Base-by-base conservation (phyloP, 768 basidiomycete genomes). In the Neoboletus subvelutipes region DNA sequence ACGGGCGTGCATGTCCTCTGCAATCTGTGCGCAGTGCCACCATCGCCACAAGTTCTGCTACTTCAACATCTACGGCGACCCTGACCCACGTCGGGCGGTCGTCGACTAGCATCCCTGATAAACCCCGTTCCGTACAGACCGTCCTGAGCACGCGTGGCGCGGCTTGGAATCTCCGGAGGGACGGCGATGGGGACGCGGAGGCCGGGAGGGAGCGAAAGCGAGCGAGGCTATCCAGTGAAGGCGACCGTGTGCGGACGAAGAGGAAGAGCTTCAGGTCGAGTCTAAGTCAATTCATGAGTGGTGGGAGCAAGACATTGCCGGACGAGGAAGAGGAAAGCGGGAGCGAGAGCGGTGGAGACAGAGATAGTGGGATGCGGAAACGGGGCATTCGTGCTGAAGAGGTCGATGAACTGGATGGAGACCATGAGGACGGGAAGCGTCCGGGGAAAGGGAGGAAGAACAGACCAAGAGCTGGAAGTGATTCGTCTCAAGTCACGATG, bases 221-320 rank as follows among this genome's bases (percentile, higher is more conserved):
- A 37, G 53, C 71, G 47, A 65, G 64, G 45, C 18, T 69, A 46
- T 61, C 58, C 8, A 51, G 1, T 29, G 69, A 67, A 17, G 34
- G 33, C 0, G 53, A 45, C 45, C 46, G 40, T 11, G 41, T 29
- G 22, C 59, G 31, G 33, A 48, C 4, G n/a, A 64, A 66, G 42
- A 67, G 60, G 56, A 67, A 72, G 56, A 74, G 66, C 33, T 69
- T 89, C 50, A 76, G 80, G 53, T 75, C 71, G 50, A 78, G 70
- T 50, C 64, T 91, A 55, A 77, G 72, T 43, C 78, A 71, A 12
- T 90, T 85, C 72, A 79, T 85, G 12, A 76, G 83, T 60, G 67
- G 66, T 36, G 83, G 83, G 39, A 78, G 76, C 18, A 57, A 64
- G 59, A 28, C 65, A 56, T 18, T 62, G 15, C 61, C 49, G 18